A percentile compares a stretch with the other conserved stretches of the same genome.
Evolutionary conservation across 2,329 filamentous ascomycete species (phyloP).

Genomic region (Exophiala phaeomuriformis): DNA sequence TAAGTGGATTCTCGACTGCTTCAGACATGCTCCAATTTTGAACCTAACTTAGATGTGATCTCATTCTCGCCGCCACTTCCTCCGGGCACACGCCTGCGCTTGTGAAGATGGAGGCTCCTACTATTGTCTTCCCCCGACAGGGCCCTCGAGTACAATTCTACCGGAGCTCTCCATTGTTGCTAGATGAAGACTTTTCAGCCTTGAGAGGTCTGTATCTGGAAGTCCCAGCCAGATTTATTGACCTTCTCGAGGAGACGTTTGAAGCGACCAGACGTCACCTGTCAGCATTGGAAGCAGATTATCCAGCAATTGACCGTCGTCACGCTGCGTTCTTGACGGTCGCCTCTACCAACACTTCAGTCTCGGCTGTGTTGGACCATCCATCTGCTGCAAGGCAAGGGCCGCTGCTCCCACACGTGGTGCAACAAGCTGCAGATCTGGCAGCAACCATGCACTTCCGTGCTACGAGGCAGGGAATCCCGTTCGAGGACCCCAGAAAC

Average conservation of each 20-base stretch:
- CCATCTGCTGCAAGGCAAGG: neutral
- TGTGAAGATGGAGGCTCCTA: neutral
- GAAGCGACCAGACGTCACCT: neutral
- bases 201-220: neutral
- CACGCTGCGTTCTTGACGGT: neutral
- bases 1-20: neutral
- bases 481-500: conserved; percentile 5
- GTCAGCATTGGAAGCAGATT: neutral
- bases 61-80: conserved; percentile 5
- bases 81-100: neutral
- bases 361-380: neutral
- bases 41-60: conserved; percentile 3
- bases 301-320: neutral
- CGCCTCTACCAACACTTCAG: neutral
- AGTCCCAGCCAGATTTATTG: neutral
- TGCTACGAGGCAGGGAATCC: conserved; percentile 1
- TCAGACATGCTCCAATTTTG: neutral
- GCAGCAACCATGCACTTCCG: conserved; percentile 5
- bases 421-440: neutral
- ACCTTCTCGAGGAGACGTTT: conserved; percentile 2
- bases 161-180: conserved; percentile 6
- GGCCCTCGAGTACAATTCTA: neutral
- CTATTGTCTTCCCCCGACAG: neutral
- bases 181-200: neutral
- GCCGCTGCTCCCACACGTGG: neutral